Conservation (phyloP, 495 filamentous ascomycete genomes). For the Xylaria bambusicola region DNA sequence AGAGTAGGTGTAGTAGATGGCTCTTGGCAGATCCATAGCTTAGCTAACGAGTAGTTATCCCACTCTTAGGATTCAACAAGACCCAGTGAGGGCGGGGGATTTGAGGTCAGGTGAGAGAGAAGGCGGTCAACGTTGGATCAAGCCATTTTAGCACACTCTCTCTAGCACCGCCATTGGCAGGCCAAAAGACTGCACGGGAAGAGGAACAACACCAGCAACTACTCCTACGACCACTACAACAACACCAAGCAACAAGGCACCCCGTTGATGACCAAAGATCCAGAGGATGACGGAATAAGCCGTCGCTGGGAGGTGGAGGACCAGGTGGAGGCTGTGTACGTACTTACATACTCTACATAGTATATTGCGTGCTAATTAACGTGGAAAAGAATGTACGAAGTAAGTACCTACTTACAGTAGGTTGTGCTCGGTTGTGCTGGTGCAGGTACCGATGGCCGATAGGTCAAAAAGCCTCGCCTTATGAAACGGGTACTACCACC, state of each 20-base stretch:
- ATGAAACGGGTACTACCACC: conserved; percentile 2
- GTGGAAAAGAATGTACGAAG: no score
- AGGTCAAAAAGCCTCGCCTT: no score
- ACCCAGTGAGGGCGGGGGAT: not conserved
- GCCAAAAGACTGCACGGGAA: no score
- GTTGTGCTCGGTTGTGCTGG: no score
- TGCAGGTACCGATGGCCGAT: no score
- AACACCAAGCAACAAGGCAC: no score
- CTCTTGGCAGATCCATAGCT: not conserved
- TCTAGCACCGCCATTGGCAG: no score
- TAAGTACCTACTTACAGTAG: not conserved
- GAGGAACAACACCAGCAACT: no score
- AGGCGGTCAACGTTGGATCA: conserved; percentile 12
- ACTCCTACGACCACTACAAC: no score
- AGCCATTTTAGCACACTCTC: no score
- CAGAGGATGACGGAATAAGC: conserved; percentile 2
- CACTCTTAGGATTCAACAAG: conserved; percentile 16
- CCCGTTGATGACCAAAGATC: no score
- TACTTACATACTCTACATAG: not conserved
- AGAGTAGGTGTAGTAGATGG: not conserved
- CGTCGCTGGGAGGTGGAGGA: no score
- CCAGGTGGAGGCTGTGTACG: not conserved
- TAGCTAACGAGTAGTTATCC: not conserved
- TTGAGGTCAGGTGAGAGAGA: conserved; percentile 9
- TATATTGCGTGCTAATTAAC: not conserved